A percentile compares a stretch with the other conserved stretches of the same genome.
Evolutionary conservation across 306 rosid species (phyloP).

Genomic region (Prunus padus): DNA sequence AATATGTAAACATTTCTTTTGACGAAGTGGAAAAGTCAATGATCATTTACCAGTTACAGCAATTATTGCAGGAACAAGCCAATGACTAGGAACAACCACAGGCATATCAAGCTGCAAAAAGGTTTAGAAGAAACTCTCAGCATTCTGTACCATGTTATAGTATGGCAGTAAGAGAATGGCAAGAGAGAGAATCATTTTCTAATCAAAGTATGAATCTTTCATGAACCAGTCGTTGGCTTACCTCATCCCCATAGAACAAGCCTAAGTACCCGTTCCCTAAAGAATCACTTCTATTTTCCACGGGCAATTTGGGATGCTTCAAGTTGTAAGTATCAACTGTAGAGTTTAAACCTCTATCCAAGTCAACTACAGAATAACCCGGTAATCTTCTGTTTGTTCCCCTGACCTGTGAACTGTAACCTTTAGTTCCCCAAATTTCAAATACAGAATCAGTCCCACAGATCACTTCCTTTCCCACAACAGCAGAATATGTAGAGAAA

Average conservation of each 20-base stretch:
- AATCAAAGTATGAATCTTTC: neutral
- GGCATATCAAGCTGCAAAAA: slow-evolving; percentile 76
- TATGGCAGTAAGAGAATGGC: neutral
- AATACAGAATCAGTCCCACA: slow-evolving; percentile 73
- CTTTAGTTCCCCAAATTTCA: slow-evolving; percentile 91
- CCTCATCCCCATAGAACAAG: slow-evolving; percentile 82
- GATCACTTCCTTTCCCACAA: slow-evolving; percentile 67
- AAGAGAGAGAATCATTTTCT: neutral
- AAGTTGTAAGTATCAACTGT: slow-evolving; percentile 29
- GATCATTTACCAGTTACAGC: slow-evolving; percentile 66
- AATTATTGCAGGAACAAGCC: slow-evolving; percentile 72
- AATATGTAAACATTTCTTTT: neutral
- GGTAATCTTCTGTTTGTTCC: slow-evolving; percentile 92
- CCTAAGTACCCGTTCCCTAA: slow-evolving; percentile 65
- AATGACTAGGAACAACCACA: slow-evolving; percentile 60
- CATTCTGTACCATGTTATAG: slow-evolving; percentile 15
- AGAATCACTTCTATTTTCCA: slow-evolving; percentile 38
- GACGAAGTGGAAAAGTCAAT: slow-evolving; percentile 12
- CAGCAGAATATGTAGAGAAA: slow-evolving; percentile 80
- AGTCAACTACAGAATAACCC: slow-evolving; percentile 63
- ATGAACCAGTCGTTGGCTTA: slow-evolving; percentile 31
- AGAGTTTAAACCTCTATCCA: slow-evolving; percentile 64
- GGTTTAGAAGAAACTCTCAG: slow-evolving; percentile 24
- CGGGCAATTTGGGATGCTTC: slow-evolving; percentile 27
- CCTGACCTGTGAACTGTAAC: slow-evolving; percentile 67